Evolutionary conservation across 495 filamentous ascomycete species (phyloP), one percentile per base, ranked within the genome.

Genomic region (Podospora tetraspora): DNA sequence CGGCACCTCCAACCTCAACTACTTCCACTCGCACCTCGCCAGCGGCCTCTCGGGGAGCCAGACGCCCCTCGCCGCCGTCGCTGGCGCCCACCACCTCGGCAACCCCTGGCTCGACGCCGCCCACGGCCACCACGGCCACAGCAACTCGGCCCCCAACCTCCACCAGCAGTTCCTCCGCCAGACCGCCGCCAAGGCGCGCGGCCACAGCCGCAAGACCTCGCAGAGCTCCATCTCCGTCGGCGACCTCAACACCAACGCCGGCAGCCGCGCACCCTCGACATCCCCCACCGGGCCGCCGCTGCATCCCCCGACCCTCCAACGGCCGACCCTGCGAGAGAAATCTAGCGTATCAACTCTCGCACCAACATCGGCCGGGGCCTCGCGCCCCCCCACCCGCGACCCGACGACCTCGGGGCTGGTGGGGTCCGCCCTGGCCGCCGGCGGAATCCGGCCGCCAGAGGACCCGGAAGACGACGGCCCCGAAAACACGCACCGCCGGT

Each of bases 41-140:
- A 82, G 89, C 7, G 91, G 90, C 0, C 83, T 96, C 43, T 92
- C 93, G 2, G 94, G 95, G 1, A 88, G 90, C 3, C 89, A 92
- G 61, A 97, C 94, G 2, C 95, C 94, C 4, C 85, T 97, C 0
- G 91, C 92, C 1, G 92, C 92, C 8, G 91, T 94, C 7, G 91
- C 92, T n/a, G 90, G 92, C 12, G 88, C 73, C 3, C 81, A 83
- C 3, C 81, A 81, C 57, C 74, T 80, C 8, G 71, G 71, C 56
- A 78, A 75, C 25, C 72, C 67, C 66, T 83, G 81, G 82, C 71
- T 82, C 4, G 80, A 81, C 16, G 60, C 74, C 24, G 71, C 73
- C 57, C 43, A 52, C 43, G 71, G 74, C 52, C 67, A 75, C 34
- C 68, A 76, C 43, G 74, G 74, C 0, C 72, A 77, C 68, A 78